Base-by-base conservation (phyloP, 441 rosid species). In the Aquilaria agallochum region DNA sequence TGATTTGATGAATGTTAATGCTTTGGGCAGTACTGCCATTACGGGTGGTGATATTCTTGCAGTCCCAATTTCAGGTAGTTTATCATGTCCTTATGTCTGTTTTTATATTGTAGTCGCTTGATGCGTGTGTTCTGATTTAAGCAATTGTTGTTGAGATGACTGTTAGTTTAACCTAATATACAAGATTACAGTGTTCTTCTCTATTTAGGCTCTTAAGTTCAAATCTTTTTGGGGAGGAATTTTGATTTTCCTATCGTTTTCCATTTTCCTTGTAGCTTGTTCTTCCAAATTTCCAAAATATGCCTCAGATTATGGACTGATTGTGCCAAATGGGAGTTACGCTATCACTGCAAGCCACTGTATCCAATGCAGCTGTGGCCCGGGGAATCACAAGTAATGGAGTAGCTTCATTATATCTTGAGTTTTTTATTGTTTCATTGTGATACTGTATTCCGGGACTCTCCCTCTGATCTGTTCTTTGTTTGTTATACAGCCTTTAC, bases 1-100 rank as follows among this genome's bases (percentile, higher is more conserved):
- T 11, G 98, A 93, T 74, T 90, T 93, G 82, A 93, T 88, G 79
- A 83, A 90, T 70, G 98, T 88, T 46, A 93, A 93, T 72, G 94
- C 94, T 15, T 88, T 90, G 96, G 98, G 96, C 63, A 85, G 83
- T 70, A 65, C 86, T 32, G 77, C 87, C 11, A 78, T 90, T 56
- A 80, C 72, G 60, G 81, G 77, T 3, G 95, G 92, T 3, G 98
- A 92, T 58, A 92, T 92, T 46, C 85, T 92, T 55, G 84, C 94
- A 48, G 95, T 88, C 36, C 95, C 98, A 11, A 75, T 92, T 72
- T 84, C 94, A 48, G 94, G 96, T 92, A 40, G 56, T n/a, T 61
- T 49, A 10, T 48, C 12, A 59, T 36, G 48, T 31, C 42, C 50
- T 15, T 60, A 52, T 53, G 30, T 55, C 32, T 15, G 32, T 14